Percentiles rank a stretch among this genome's conserved stretches.
phyloP scores from a whole-genome alignment of 2,329 filamentous ascomycete species.

The Fusarium fracticaudum region DNA sequence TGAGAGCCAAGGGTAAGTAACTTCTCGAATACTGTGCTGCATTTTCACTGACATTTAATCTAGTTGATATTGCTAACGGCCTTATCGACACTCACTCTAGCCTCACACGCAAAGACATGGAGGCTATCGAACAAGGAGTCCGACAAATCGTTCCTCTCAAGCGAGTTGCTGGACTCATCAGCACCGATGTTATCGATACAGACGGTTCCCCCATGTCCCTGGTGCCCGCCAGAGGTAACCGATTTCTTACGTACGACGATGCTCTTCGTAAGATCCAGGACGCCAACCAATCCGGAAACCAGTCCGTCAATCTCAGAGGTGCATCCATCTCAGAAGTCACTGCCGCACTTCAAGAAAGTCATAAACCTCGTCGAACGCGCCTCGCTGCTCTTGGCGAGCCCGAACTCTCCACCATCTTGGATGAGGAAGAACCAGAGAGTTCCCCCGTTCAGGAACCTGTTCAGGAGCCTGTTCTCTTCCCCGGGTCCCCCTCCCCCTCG shows the following conservation, averaged over 20 bases:
- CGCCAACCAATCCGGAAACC: conserved; percentile 30
- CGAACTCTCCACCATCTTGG: conserved; percentile 42
- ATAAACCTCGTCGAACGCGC: conserved; percentile 35
- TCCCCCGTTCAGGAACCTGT: conserved; percentile 37
- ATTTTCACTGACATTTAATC: conserved; percentile 16
- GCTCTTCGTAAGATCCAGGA: conserved; percentile 40
- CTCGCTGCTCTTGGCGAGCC: conserved; percentile 38
- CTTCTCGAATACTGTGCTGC: background rate
- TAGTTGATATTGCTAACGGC: conserved; percentile 43
- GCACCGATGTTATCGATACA: conserved; percentile 18
- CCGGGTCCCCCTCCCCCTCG: conserved; percentile 45
- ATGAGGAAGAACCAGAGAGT: conserved; percentile 44
- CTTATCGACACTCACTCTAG: conserved; percentile 29
- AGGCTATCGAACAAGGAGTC: conserved; percentile 7
- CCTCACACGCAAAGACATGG: conserved; percentile 14
- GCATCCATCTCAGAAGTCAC: conserved; percentile 43
- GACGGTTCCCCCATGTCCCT: background rate
- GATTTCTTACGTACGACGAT: conserved; percentile 34
- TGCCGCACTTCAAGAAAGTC: conserved; percentile 27
- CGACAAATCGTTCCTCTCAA: conserved; percentile 42
- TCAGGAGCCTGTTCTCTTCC: conserved; percentile 32
- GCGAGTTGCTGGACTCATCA: conserved; percentile 33
- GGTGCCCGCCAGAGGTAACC: conserved; percentile 40
- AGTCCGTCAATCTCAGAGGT: conserved; percentile 38
- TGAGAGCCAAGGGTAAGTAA: conserved; percentile 46